Base-by-base conservation (phyloP, 257 asterid genomes). In the Sherardia arvensis region DNA sequence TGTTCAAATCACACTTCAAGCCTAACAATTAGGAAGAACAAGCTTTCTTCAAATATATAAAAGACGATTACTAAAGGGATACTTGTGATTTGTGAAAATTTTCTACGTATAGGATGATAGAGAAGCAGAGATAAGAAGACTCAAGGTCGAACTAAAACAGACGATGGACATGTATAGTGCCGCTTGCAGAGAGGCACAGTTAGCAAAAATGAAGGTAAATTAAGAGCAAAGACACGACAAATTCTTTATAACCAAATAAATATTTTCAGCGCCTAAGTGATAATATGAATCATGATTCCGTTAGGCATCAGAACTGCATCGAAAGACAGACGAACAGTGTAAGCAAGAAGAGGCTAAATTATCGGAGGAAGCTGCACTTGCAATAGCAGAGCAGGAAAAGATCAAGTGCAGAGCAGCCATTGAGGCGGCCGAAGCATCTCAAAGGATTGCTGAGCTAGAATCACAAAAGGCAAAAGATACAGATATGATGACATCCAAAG, bases 161-260 rank as follows among this genome's bases (percentile, higher is more conserved):
- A 91, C 96, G 49, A 88, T 91, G 95, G 97, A 87, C 71, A 83
- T 89, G 98, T 92, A 92, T 80, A 92, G 93, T 87, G 64, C 85
- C 20, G 98, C 95, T 28, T 88, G 97, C 90, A 92, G 79, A 76
- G 97, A 92, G 74, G 95, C 98, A 66, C 77, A 85, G 72, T 67
- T 84, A 4, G 95, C 97, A 70, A 88, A 88, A 70, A 93, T 86
- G 72, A 92, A 79, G 76, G 96, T 84, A 80, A 49, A 55, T 22
- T 40, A 40, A 2, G n/a, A 11, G 14, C 14, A 1, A 40, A 40
- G 48, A 36, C 15, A 40, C 1, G 6, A 40, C n/a, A 12, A 40
- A 40, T 40, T 40, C 48, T 40, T 48, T n/a, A 11, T 3, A 10
- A 48, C 25, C n/a, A 15, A 47, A 14, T 17, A 48, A 48, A 48